Evolutionary conservation across 1,284 basidiomycete genomes (phyloP), one percentile per base, ranked within the genome.

Genomic region (Cystobasidium pallidum): DNA sequence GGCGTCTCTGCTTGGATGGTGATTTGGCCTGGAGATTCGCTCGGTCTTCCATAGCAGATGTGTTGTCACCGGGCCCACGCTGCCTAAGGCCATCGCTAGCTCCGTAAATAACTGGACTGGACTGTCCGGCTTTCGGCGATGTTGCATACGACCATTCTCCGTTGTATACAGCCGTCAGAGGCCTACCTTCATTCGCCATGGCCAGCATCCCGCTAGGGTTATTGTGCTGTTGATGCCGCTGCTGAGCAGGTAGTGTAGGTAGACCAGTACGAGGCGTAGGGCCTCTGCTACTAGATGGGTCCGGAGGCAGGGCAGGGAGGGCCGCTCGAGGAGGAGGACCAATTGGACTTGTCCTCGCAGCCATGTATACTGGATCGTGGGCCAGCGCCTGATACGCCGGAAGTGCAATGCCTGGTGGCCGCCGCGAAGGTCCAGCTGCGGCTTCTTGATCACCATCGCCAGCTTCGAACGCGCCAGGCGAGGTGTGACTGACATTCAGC

Each of bases 321-420:
- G 59, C 59, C 11, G 49, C 30, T 21, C 68, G 45, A 17, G 68
- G 68, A 13, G 68, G 68, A 21, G 68, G 68, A 13, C 68, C 68
- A 21, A 71, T 71, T n/a, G 68, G 68, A 57, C 68, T 71, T 19
- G 59, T 55, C 34, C 68, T 36, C 4, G 68, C 68, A 28, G 59
- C 49, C 59, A 58, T 58, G 30, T 71, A 71, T 36, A 49, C 55
- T 58, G 66, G 52, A 21, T 55, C 54, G 43, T 55, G 54, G 13
- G 66, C 36, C 39, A 43, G 34, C 39, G 62, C 47, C 62, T 61
- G 58, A 61, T 61, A 45, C 45, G 58, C 45, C 28, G 58, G 26
- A 26, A 57, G 55, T 36, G 21, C 55, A 19, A 41, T 61, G 26
- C 58, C 41, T 10, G 58, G 26, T 41, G 58, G 58, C 39, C 17